Conservation (phyloP, 305 asterid genomes). For the Ajuga reptans region DNA sequence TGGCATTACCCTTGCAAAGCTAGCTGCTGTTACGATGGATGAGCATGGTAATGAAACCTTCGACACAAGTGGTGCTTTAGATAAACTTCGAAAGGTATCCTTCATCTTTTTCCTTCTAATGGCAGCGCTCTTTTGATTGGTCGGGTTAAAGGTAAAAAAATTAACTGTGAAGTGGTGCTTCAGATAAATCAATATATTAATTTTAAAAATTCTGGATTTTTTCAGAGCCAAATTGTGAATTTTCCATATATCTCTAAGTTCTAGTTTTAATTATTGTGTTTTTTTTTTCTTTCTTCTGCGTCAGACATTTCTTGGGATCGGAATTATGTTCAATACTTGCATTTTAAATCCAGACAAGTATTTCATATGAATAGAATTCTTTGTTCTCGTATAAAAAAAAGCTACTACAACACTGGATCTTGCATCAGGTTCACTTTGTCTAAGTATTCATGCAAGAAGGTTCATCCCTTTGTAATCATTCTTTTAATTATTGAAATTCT, state of each 20-base stretch:
- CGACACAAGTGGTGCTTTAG: conserved; percentile 97
- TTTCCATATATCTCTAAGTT: background rate
- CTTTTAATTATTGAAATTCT: background rate
- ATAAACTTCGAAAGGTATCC: conserved; percentile 88
- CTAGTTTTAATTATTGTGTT: background rate
- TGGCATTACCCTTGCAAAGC: conserved; percentile 92
- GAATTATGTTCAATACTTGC: background rate
- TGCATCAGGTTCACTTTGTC: conserved; percentile 2
- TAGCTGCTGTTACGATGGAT: conserved; percentile 97
- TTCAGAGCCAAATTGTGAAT: conserved; percentile 1
- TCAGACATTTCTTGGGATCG: background rate
- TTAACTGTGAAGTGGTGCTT: conserved; percentile 10
- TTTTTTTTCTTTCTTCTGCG: background rate
- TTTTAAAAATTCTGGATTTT: conserved; percentile 2
- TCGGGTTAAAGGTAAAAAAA: background rate
- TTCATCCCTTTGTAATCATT: background rate
- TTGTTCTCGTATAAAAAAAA: too few relatives aligned
- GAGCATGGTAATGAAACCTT: conserved; percentile 98
- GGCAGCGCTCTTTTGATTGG: conserved; percentile 9
- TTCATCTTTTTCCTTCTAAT: conserved; percentile 20
- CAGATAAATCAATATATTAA: conserved; percentile 2
- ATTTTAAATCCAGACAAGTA: background rate
- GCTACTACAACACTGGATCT: conserved; percentile 7
- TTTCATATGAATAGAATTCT: background rate
- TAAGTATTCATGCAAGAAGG: background rate